These are phyloP conservation scores for Scedosporium boydii DNA, from an alignment of 2,329 filamentous ascomycete genomes.

Conservation along the genomic window DNA sequence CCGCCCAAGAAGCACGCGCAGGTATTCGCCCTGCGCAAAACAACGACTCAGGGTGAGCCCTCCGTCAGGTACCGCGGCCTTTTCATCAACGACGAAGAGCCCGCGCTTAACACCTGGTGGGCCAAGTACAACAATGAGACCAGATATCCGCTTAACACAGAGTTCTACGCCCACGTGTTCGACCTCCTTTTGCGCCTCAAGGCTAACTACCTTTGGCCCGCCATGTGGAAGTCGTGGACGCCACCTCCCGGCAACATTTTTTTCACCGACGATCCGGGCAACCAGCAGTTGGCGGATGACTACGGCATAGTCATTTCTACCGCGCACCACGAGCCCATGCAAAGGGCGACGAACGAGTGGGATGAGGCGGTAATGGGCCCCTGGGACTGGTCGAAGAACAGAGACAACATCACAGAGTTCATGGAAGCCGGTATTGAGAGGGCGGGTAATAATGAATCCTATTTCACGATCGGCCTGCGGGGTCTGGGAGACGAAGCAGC, in stretches of 20 bases:
- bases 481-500: slow-evolving; percentile 42
- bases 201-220: slow-evolving; percentile 58
- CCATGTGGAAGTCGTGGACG: slow-evolving; percentile 39
- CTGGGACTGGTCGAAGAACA: slow-evolving; percentile 53
- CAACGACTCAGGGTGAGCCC: slow-evolving; percentile 40
- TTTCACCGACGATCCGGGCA: slow-evolving; percentile 50
- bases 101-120: slow-evolving; percentile 44
- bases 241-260: slow-evolving; percentile 33
- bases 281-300: slow-evolving; percentile 48
- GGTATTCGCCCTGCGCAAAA: slow-evolving; percentile 39
- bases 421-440: slow-evolving; percentile 46
- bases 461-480: slow-evolving; percentile 51
- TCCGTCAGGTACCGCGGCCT: slow-evolving; percentile 51
- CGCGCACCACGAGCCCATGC: slow-evolving; percentile 58
- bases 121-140: slow-evolving; percentile 21
- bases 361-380: slow-evolving; percentile 32
- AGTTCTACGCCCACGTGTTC: slow-evolving; percentile 54
- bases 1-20: slow-evolving; percentile 34
- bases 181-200: slow-evolving; percentile 51
- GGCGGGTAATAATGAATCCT: slow-evolving; percentile 45
- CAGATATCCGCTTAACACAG: slow-evolving; percentile 32
- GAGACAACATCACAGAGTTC: slow-evolving; percentile 42
- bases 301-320: slow-evolving; percentile 57
- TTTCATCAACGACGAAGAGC: slow-evolving; percentile 55
- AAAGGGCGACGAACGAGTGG: slow-evolving; percentile 44